Percentiles rank a stretch among this genome's conserved stretches.
Conservation (phyloP, 306 rosid species). For the Begonia loranthoides region DNA sequence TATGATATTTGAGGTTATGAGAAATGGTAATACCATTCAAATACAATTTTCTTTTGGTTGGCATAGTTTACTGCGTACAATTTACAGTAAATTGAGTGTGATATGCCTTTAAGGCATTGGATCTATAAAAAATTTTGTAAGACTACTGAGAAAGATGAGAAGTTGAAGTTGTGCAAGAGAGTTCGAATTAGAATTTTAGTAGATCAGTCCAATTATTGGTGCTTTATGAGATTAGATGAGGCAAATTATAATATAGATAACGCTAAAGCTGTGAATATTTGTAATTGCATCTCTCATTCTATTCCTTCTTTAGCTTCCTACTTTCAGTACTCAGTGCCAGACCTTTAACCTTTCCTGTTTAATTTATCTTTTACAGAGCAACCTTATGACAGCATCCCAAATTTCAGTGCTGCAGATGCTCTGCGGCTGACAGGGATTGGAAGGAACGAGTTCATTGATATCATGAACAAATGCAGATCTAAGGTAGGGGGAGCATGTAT, state of each 20-base stretch:
- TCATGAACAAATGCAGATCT: constrained; percentile 95
- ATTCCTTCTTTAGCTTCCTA: constrained; percentile 2
- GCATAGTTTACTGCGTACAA: background rate
- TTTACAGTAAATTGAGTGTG: background rate
- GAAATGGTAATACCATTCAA: constrained; percentile 43
- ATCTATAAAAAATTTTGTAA: too few relatives aligned
- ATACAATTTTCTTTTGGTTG: background rate
- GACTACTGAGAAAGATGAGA: too few relatives aligned
- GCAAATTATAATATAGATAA: too few relatives aligned
- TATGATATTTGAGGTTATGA: constrained; percentile 95
- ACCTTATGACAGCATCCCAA: constrained; percentile 98
- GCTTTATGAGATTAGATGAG: too few relatives aligned
- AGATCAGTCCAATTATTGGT: too few relatives aligned
- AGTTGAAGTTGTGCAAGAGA: too few relatives aligned
- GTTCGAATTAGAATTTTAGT: too few relatives aligned
- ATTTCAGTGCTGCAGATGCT: constrained; percentile 96
- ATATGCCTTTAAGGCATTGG: too few relatives aligned
- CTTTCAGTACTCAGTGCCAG: background rate
- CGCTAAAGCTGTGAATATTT: too few relatives aligned
- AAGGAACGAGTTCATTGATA: constrained; percentile 92
- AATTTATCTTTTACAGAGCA: constrained; percentile 59
- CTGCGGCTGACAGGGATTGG: constrained; percentile 87
- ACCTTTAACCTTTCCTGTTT: constrained; percentile 11
- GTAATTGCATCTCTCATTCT: background rate
- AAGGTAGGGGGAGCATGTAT: constrained; percentile 37